phyloP scores from a whole-genome alignment of 2,329 filamentous ascomycete species.

The Monosporascus cannonballus region DNA sequence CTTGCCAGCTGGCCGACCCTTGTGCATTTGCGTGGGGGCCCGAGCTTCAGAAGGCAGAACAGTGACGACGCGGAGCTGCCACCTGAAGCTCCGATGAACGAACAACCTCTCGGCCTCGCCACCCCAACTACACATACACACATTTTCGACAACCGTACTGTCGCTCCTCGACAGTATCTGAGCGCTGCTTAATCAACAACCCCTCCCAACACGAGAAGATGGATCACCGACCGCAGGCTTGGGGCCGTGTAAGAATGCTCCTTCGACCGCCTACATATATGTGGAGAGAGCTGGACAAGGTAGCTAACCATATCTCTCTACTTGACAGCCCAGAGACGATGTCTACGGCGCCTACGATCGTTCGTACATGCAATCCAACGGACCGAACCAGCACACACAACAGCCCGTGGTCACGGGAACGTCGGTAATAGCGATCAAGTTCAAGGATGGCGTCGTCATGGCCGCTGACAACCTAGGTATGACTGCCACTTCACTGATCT shows the following conservation, averaged over 20 bases:
- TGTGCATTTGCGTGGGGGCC: background rate
- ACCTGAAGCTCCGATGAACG: background rate
- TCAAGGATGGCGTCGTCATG: slow-evolving; percentile 92
- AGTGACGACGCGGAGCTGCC: slow-evolving; percentile 8
- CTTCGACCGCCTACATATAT: slow-evolving; percentile 1
- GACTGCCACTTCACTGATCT: slow-evolving; percentile 14
- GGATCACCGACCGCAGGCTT: slow-evolving; percentile 69
- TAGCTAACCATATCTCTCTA: slow-evolving; percentile 27
- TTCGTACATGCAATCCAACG: slow-evolving; percentile 68
- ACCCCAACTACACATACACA: too few species aligned
- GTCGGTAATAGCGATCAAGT: slow-evolving; percentile 91
- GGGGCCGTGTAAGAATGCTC: slow-evolving; percentile 57
- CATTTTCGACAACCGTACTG: too few species aligned
- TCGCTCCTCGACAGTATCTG: too few species aligned
- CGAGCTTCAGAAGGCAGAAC: slow-evolving; percentile 8
- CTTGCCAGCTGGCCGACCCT: background rate
- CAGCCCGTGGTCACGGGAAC: slow-evolving; percentile 93
- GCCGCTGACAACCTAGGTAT: slow-evolving; percentile 93
- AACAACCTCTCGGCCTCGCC: background rate
- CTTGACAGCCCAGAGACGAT: slow-evolving; percentile 81
- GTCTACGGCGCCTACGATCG: slow-evolving; percentile 90
- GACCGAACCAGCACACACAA: slow-evolving; percentile 82
- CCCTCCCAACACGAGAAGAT: slow-evolving; percentile 32
- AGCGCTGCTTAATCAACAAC: background rate
- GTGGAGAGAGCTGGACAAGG: slow-evolving; percentile 1